Evolutionary conservation across 2,329 filamentous ascomycete species (phyloP), one percentile per base, ranked within the genome.

Genomic region (Penicillium sp.): DNA sequence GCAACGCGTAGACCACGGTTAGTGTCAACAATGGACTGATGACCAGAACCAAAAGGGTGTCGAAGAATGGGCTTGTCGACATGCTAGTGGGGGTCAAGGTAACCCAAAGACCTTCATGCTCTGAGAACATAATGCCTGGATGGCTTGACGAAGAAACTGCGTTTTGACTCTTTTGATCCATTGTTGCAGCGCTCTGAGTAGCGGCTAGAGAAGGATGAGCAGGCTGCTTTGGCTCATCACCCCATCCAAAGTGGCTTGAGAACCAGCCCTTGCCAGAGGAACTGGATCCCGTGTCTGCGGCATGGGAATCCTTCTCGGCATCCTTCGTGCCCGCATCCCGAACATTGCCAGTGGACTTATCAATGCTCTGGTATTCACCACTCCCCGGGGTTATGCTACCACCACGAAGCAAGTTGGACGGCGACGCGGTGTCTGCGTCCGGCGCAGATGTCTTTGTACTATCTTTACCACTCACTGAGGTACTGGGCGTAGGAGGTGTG

Each of bases 11-110:
- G 1, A 99, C 94, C 5, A 97, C 89, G 3, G 92, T 96, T 71
- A 99, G 80, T 0, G 95, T 98, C 56, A 98, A 89, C 15, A 99
- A 80, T 8, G 95, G 95, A 72, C 93, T 97, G 58, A 98, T 89
- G 35, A 99, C 93, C n/a, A 99, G 83, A 9, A 99, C 93, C n/a
- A 98, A 83, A 2, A 99, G 85, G 0, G 94, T 98, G 75, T 99
- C 95, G 69, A 98, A 93, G 80, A 99, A 97, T 0, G 95, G 93
- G 69, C 90, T 96, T 5, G 91, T 90, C 65, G 92, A 94, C 80
- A 89, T 88, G 77, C 88, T 94, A 0, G 93, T 93, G 1, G 93
- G 95, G 0, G 92, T 95, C 59, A 99, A 87, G 8, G 95, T 97
- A n/a, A 99, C 92, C 93, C 93, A 98, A 4, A 99, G 85, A 1